Conservation (phyloP, 2,329 filamentous ascomycete genomes). For the Pezicula carpinea region DNA sequence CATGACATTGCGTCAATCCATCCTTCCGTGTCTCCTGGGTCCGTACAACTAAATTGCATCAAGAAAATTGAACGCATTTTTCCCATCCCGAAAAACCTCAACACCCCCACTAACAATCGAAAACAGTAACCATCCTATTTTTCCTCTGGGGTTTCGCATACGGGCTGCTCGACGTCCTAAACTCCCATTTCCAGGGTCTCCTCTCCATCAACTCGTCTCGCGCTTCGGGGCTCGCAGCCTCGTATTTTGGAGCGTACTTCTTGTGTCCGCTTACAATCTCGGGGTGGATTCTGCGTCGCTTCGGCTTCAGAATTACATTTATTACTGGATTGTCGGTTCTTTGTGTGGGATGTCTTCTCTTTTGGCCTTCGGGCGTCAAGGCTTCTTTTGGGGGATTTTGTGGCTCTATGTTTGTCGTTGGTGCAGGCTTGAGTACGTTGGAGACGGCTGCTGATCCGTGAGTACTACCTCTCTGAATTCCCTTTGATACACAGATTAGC, state of each 20-base stretch:
- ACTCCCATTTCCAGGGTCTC: conserved; percentile 37
- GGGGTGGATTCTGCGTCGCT: conserved; percentile 61
- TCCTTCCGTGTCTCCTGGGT: not conserved
- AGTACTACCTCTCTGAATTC: no score
- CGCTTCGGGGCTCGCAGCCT: conserved; percentile 21
- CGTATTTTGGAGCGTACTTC: conserved; percentile 54
- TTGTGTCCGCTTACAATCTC: conserved; percentile 63
- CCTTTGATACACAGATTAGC: no score
- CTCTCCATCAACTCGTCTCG: conserved; percentile 30
- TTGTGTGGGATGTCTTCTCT: conserved; percentile 54
- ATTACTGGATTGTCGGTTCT: conserved; percentile 65
- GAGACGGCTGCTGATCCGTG: conserved; percentile 71
- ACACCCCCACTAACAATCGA: not conserved
- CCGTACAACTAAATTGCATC: not conserved
- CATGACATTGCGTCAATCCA: not conserved
- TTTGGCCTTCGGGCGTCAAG: conserved; percentile 52
- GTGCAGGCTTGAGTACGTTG: conserved; percentile 66
- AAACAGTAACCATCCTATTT: not conserved
- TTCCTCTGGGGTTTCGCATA: conserved; percentile 23
- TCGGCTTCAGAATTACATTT: conserved; percentile 61
- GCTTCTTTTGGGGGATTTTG: conserved; percentile 71
- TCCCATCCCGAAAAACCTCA: not conserved
- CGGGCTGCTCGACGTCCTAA: conserved; percentile 39
- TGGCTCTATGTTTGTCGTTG: conserved; percentile 67
- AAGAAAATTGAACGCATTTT: no score